Percentiles rank a stretch among this genome's conserved stretches.
These are phyloP conservation scores for Tylopilus rubrobrunneus DNA, from an alignment of 768 basidiomycete species.

Conservation along the genomic window DNA sequence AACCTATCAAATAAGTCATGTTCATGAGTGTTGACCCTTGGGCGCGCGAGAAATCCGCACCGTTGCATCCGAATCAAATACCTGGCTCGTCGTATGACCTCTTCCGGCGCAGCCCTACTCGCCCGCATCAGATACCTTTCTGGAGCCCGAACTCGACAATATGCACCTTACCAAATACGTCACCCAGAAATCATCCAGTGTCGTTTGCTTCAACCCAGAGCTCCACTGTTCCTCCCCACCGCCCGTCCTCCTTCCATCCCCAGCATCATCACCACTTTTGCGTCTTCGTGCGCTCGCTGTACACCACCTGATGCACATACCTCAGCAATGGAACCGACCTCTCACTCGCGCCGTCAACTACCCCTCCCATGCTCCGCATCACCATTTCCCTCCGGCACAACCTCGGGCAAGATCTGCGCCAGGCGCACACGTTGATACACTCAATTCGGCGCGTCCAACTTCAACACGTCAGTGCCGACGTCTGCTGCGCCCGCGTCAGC, in stretches of 20 bases:
- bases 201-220: conserved; percentile 33
- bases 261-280: conserved; percentile 73
- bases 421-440: conserved; percentile 55
- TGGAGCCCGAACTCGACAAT: not conserved
- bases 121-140: not conserved
- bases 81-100: conserved; percentile 62
- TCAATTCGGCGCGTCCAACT: conserved; percentile 57
- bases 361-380: too few species aligned
- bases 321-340: conserved; percentile 53
- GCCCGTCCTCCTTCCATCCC: conserved; percentile 27
- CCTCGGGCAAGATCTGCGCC: conserved; percentile 48
- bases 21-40: too few species aligned
- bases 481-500: conserved; percentile 43
- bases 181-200: too few species aligned
- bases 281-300: too few species aligned
- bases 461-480: conserved; percentile 36
- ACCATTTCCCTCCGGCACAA: not conserved
- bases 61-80: conserved; percentile 69
- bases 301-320: conserved; percentile 79
- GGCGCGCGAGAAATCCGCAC: conserved; percentile 32
- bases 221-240: conserved; percentile 7
- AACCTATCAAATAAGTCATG: too few species aligned
- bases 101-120: conserved; percentile 53
- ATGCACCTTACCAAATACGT: conserved; percentile 59
- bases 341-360: too few species aligned